Percentiles rank a stretch among this genome's conserved stretches.
Conservation (phyloP, 306 rosid genomes). For the Cucurbita pepo region DNA sequence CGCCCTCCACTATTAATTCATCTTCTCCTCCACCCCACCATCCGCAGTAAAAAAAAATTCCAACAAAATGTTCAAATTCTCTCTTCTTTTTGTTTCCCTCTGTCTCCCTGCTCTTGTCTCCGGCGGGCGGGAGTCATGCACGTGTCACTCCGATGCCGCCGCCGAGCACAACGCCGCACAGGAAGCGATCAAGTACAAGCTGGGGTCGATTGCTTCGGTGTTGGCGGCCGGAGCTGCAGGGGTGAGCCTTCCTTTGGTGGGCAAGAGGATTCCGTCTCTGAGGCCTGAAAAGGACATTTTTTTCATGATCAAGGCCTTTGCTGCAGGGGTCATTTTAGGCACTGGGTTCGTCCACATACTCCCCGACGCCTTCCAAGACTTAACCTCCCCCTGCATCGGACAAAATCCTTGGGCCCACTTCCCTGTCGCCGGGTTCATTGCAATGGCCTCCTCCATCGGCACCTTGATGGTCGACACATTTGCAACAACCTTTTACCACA, state of each 20-base stretch:
- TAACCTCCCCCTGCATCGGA: constrained; percentile 39
- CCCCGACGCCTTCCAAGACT: constrained; percentile 42
- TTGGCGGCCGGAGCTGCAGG: constrained; percentile 55
- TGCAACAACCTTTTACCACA: constrained; percentile 43
- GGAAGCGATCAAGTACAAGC: constrained; percentile 28
- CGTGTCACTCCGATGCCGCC: constrained; percentile 12
- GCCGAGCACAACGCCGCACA: constrained; percentile 1
- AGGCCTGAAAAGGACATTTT: constrained; percentile 37
- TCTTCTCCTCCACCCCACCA: not conserved
- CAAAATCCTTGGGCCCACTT: constrained; percentile 43
- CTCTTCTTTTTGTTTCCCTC: not conserved
- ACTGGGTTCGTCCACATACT: constrained; percentile 63
- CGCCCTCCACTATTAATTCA: not conserved
- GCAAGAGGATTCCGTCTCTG: constrained; percentile 35
- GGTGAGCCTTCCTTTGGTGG: constrained; percentile 39
- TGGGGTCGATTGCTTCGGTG: constrained; percentile 44
- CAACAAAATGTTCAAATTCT: not conserved
- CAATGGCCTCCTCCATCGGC: constrained; percentile 45
- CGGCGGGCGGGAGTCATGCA: constrained; percentile 9
- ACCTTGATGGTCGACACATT: constrained; percentile 55
- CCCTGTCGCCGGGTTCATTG: constrained; percentile 45
- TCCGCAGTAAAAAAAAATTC: not conserved
- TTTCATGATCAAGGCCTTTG: constrained; percentile 58
- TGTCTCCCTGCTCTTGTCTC: not conserved
- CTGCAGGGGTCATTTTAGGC: constrained; percentile 55